A percentile compares a stretch with the other conserved stretches of the same genome.
Conservation (phyloP, 257 asterid genomes). For the Scutellaria barbata region DNA sequence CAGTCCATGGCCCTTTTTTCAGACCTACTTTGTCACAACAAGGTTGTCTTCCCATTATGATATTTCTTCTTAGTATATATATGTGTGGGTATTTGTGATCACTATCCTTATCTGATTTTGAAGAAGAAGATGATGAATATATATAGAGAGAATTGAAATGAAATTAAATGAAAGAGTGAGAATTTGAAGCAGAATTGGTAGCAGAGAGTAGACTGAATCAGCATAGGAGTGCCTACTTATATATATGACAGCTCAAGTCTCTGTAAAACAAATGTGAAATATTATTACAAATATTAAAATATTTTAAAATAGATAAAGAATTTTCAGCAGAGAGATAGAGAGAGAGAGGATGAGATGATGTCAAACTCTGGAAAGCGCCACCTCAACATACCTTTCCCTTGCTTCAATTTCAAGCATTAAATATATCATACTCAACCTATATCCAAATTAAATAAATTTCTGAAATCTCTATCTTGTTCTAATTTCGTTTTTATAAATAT, state of each 20-base stretch:
- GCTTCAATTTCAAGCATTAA: conserved; percentile 56
- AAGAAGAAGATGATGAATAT: not conserved
- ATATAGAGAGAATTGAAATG: conserved; percentile 6
- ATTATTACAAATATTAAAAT: not conserved
- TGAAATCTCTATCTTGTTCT: no score
- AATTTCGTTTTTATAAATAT: no score
- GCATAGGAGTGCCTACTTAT: conserved; percentile 35
- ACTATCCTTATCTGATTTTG: no score
- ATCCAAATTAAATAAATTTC: no score
- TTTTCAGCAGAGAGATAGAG: not conserved
- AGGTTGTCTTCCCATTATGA: conserved; percentile 77
- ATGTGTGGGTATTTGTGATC: no score
- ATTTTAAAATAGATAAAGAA: not conserved
- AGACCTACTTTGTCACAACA: conserved; percentile 96
- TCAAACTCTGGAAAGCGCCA: conserved; percentile 62
- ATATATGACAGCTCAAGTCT: conserved; percentile 29
- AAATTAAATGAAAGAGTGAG: no score
- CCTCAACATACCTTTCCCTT: conserved; percentile 45
- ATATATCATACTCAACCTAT: conserved; percentile 26
- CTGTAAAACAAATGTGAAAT: not conserved
- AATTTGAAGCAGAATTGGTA: not conserved
- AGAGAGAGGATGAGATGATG: conserved; percentile 23
- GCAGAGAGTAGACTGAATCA: conserved; percentile 1
- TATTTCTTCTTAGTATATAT: no score
- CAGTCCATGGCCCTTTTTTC: conserved; percentile 97